Evolutionary conservation across 2,329 filamentous ascomycete species (phyloP).

Genomic region (Paraphaeosphaeria minitans): DNA sequence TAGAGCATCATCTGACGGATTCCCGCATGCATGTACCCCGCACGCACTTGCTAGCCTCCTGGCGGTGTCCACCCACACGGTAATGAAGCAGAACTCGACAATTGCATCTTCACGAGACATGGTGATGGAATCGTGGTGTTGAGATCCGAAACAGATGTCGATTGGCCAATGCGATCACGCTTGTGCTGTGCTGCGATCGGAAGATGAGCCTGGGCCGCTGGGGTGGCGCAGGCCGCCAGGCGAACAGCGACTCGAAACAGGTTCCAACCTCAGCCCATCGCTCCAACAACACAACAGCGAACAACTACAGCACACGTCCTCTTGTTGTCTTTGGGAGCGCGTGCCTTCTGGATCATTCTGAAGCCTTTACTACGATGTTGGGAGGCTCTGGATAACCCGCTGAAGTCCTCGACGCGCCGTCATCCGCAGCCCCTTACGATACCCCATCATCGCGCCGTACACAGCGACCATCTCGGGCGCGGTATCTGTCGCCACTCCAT

Average conservation of each 20-base stretch:
- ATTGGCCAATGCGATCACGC: conserved; percentile 1
- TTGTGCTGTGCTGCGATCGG: background rate
- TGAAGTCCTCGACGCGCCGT: conserved; percentile 4
- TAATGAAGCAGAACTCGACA: background rate
- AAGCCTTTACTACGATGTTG: background rate
- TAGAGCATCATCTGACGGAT: background rate
- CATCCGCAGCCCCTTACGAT: background rate
- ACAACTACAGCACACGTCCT: background rate
- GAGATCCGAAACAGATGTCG: background rate
- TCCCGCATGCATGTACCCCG: background rate
- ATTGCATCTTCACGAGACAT: background rate
- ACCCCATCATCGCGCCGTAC: background rate
- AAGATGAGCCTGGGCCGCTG: background rate
- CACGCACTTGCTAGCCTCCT: background rate
- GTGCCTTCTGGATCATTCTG: background rate
- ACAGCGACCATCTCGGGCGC: background rate
- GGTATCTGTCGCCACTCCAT: background rate
- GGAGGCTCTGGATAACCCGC: background rate
- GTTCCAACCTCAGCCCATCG: background rate
- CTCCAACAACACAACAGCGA: background rate
- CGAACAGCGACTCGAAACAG: background rate
- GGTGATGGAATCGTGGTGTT: conserved; percentile 6
- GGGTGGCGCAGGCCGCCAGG: conserved; percentile 1
- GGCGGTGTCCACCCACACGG: background rate
- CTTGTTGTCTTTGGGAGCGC: background rate